A percentile compares a stretch with the other conserved stretches of the same genome.
Conservation (phyloP, 257 asterid genomes). For the Pogostemon cablin region DNA sequence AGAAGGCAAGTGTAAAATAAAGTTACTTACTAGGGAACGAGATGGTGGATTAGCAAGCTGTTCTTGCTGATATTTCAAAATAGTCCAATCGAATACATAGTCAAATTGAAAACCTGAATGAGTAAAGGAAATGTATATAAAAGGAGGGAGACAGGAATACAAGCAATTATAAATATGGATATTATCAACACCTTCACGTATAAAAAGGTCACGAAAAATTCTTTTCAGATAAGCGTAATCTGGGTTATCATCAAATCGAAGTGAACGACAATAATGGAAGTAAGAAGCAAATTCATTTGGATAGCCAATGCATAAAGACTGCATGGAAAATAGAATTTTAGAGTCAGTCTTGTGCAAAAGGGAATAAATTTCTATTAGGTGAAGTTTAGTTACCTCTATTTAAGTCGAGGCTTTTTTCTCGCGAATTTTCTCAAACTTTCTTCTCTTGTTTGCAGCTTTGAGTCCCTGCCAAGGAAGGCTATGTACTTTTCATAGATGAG, state of each 20-base stretch:
- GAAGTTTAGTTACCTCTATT: constrained; percentile 41
- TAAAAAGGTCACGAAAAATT: constrained; percentile 55
- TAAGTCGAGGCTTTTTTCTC: constrained; percentile 62
- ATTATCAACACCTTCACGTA: constrained; percentile 47
- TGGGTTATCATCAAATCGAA: constrained; percentile 60
- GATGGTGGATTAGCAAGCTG: constrained; percentile 90
- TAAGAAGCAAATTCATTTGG: constrained; percentile 18
- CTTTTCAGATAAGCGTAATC: constrained; percentile 60
- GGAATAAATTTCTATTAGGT: neutral
- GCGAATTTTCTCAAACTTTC: constrained; percentile 58
- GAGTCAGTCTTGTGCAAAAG: constrained; percentile 10
- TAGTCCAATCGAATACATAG: too few relatives aligned
- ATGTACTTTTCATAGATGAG: constrained; percentile 35
- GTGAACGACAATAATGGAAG: constrained; percentile 31
- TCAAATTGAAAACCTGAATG: constrained; percentile 41
- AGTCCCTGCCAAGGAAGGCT: constrained; percentile 38
- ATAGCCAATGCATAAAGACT: constrained; percentile 52
- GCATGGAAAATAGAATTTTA: constrained; percentile 21
- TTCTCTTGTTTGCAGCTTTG: constrained; percentile 59
- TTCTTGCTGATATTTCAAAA: constrained; percentile 56
- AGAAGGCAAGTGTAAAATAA: constrained; percentile 22
- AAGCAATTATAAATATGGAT: neutral
- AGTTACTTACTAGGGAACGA: constrained; percentile 74
- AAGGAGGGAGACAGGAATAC: constrained; percentile 15
- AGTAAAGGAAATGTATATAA: constrained; percentile 9